These are phyloP conservation scores for Hanseniaspora mollemarum DNA, from an alignment of 805 yeast genomes.

Conservation along the genomic window DNA sequence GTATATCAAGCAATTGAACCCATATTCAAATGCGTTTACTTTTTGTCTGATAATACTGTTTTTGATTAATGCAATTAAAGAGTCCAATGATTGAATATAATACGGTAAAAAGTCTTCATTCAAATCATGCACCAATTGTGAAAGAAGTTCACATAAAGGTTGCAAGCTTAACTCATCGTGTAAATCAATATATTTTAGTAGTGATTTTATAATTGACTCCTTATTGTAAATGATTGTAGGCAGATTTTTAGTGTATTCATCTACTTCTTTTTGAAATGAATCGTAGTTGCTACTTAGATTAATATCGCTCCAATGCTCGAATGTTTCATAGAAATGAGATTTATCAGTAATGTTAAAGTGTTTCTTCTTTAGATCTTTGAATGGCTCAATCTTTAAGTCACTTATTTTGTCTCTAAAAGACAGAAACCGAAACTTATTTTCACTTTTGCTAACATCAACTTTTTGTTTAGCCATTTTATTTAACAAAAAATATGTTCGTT, in stretches of 20 bases:
- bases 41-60: slow-evolving; percentile 40
- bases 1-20: slow-evolving; percentile 75
- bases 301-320: slow-evolving; percentile 79
- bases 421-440: slow-evolving; percentile 49
- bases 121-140: slow-evolving; percentile 82
- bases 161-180: slow-evolving; percentile 65
- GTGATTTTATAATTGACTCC: slow-evolving; percentile 42
- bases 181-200: slow-evolving; percentile 37
- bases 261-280: slow-evolving; percentile 47
- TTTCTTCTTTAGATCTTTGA: slow-evolving; percentile 42
- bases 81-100: slow-evolving; percentile 42
- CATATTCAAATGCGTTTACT: slow-evolving; percentile 62
- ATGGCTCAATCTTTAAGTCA: slow-evolving; percentile 69
- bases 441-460: slow-evolving; percentile 41
- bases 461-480: slow-evolving; percentile 29
- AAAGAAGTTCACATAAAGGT: slow-evolving; percentile 65
- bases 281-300: slow-evolving; percentile 65
- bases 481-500: too few relatives aligned
- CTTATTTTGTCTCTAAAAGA: slow-evolving; percentile 82
- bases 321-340: slow-evolving; percentile 68
- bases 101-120: slow-evolving; percentile 80
- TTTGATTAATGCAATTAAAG: slow-evolving; percentile 38
- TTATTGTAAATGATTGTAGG: slow-evolving; percentile 75
- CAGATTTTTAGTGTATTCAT: slow-evolving; percentile 49
- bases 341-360: slow-evolving; percentile 60